Percentiles rank a stretch among this genome's conserved stretches.
phyloP scores from a whole-genome alignment of 2,329 filamentous ascomycete genomes.

The Whalleya microplaca region DNA sequence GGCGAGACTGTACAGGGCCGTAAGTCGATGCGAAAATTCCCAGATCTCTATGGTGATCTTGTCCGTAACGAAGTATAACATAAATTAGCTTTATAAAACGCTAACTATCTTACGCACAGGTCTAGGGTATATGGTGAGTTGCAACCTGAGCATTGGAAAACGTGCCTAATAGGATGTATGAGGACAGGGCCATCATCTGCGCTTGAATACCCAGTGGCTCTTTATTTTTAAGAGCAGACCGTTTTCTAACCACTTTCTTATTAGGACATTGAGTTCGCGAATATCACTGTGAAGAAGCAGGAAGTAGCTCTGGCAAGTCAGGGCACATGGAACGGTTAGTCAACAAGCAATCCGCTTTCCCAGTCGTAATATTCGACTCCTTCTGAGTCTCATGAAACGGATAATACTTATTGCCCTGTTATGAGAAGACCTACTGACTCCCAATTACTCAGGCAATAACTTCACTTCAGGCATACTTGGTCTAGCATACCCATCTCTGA shows the following conservation, averaged over 20 bases:
- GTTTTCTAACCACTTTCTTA: not conserved
- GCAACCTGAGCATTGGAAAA: not conserved
- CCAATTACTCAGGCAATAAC: slow-evolving; percentile 38
- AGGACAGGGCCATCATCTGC: not conserved
- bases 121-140: slow-evolving; percentile 21
- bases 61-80: not conserved
- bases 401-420: not conserved
- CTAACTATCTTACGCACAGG: slow-evolving; percentile 4
- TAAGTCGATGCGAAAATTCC: slow-evolving; percentile 9
- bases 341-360: not conserved
- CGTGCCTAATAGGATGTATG: no score
- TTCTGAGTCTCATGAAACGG: not conserved
- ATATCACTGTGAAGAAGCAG: slow-evolving; percentile 48
- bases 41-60: not conserved
- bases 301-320: slow-evolving; percentile 53
- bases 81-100: not conserved
- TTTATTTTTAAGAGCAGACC: not conserved
- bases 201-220: not conserved
- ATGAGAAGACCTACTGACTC: not conserved
- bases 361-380: not conserved
- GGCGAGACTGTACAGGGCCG: slow-evolving; percentile 51
- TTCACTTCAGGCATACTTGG: slow-evolving; percentile 55
- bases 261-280: slow-evolving; percentile 50
- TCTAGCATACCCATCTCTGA: slow-evolving; percentile 54
- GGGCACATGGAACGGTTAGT: slow-evolving; percentile 55